Percentiles rank a stretch among this genome's conserved stretches.
phyloP scores from a whole-genome alignment of 306 rosid genomes.

The Castanea sativa region DNA sequence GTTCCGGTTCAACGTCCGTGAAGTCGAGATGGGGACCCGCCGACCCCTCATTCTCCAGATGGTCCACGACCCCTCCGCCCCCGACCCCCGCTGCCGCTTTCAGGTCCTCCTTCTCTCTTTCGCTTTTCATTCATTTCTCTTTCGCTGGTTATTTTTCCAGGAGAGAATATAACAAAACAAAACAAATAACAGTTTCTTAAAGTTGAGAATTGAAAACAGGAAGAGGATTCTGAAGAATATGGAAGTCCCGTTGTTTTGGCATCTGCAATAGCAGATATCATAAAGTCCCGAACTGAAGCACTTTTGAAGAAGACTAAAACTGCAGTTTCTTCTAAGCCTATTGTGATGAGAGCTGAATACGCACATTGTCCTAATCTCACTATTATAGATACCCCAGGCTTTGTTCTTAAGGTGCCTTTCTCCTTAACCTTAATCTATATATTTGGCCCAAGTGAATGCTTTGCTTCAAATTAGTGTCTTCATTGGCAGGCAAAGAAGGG shows the following conservation, averaged over 20 bases:
- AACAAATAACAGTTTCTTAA: too few relatives aligned
- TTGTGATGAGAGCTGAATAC: constrained; percentile 92
- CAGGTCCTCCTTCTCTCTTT: constrained; percentile 44
- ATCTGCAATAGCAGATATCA: constrained; percentile 77
- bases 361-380: constrained; percentile 96
- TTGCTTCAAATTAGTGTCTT: too few relatives aligned
- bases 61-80: constrained; percentile 89
- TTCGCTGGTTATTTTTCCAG: too few relatives aligned
- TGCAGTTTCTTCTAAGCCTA: constrained; percentile 90
- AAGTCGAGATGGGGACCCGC: constrained; percentile 98
- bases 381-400: constrained; percentile 96
- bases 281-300: constrained; percentile 77
- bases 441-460: not conserved
- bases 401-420: constrained; percentile 80
- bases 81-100: constrained; percentile 83
- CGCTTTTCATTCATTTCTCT: too few relatives aligned
- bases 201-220: constrained; percentile 46
- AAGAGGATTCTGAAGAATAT: constrained; percentile 92
- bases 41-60: constrained; percentile 90
- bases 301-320: constrained; percentile 72
- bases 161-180: too few relatives aligned
- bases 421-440: not conserved
- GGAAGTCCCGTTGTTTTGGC: constrained; percentile 76
- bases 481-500: constrained; percentile 85
- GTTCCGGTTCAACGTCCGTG: constrained; percentile 90